Evolutionary conservation across 208 protist genomes (phyloP), one percentile per base, ranked within the genome.

Genomic region (Phytomonas francai): DNA sequence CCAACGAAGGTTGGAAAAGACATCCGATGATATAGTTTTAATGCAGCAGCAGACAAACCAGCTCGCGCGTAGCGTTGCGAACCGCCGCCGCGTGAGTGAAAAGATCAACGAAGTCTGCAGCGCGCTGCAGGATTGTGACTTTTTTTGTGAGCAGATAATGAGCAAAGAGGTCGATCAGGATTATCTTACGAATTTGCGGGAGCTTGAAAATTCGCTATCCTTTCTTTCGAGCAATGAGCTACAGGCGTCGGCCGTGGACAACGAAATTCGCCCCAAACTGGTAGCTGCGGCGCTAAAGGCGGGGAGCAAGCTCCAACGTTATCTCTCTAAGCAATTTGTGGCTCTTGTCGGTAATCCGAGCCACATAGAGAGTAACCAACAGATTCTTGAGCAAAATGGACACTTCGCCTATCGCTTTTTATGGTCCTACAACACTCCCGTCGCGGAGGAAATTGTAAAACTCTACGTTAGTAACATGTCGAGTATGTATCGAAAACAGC

Each of bases 101-200:
- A 84, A 79, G 65, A 80, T 95, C 68, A 91, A 85, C 65, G 87
- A 88, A 67, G 87, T 95, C 31, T 95, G 93, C 73, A 84, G 59
- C 31, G 85, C 73, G 4, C 49, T 95, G 62, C 79, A 92, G 70
- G 87, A 93, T 78, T 95, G 89, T 67, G 89, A 95, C 54, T 58
- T 71, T 12, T 95, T 93, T 75, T 95, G 89, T 63, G 74, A 83
- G 30, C 79, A 83, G 56, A 90, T 95, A 63, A 66, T 77, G 36
- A 83, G 76, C 69, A 87, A 83, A n/a, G 81, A 85, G 27, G 87
- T 95, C 8, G 84, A 90, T 45, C 60, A 71, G 12, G 70, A 66
- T 31, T 95, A 92, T 66, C 65, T 95, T 27, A 67, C 70, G 30
- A 89, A 86, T 67, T 74, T 95, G 54, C 72, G 82, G 27, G 81